Conservation (phyloP, 495 filamentous ascomycete genomes). For the Cudoniella acicularis region DNA sequence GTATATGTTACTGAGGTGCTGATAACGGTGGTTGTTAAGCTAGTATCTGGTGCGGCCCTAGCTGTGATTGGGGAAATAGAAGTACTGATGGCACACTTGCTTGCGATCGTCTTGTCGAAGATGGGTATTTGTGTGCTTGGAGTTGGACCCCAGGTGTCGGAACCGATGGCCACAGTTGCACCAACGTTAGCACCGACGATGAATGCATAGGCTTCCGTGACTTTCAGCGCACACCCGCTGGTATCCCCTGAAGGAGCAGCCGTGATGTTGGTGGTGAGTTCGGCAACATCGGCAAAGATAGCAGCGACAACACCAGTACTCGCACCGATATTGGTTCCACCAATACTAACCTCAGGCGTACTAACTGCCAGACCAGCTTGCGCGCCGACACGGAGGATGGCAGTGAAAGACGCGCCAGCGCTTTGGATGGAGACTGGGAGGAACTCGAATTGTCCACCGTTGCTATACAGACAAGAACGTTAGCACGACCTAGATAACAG, state of each 20-base stretch:
- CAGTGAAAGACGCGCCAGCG: conserved; percentile 38
- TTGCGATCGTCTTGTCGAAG: conserved; percentile 49
- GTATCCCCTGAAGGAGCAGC: conserved; percentile 21
- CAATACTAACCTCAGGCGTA: conserved; percentile 1
- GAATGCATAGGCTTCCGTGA: conserved; percentile 45
- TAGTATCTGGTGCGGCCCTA: conserved; percentile 12
- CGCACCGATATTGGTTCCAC: neutral
- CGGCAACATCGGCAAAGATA: conserved; percentile 47
- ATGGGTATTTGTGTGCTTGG: conserved; percentile 43
- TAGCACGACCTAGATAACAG: conserved; percentile 5
- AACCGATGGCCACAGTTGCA: conserved; percentile 40
- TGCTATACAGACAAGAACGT: conserved; percentile 10
- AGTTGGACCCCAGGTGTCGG: conserved; percentile 46
- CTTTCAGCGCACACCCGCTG: conserved; percentile 34
- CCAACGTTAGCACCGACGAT: conserved; percentile 49
- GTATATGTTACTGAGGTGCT: conserved; percentile 33
- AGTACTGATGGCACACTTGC: conserved; percentile 38
- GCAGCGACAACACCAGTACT: conserved; percentile 42
- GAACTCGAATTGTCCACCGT: conserved; percentile 53
- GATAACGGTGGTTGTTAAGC: conserved; percentile 34
- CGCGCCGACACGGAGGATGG: conserved; percentile 40
- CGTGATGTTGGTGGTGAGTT: conserved; percentile 49
- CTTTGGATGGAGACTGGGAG: conserved; percentile 47
- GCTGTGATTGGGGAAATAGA: conserved; percentile 21
- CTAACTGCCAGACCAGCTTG: conserved; percentile 40